A percentile compares a stretch with the other conserved stretches of the same genome.
These are phyloP conservation scores for Yamadazyma nakazawae DNA, from an alignment of 805 yeast species.

Conservation along the genomic window DNA sequence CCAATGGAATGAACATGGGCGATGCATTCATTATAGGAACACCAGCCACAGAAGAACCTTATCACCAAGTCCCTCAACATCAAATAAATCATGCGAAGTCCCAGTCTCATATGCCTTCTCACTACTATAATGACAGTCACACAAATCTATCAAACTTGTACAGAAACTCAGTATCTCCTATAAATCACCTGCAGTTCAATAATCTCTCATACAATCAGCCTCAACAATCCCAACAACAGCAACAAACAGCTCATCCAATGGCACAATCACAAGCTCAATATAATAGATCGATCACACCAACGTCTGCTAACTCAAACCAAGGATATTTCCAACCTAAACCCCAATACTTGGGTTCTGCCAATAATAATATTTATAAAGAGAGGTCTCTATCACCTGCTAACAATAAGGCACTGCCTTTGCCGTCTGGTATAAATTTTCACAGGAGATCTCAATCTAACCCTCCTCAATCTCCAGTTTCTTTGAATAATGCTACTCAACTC, in stretches of 20 bases:
- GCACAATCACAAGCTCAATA: neutral
- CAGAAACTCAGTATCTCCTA: constrained; percentile 12
- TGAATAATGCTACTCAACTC: neutral
- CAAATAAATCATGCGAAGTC: neutral
- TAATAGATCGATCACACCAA: constrained; percentile 15
- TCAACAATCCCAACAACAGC: neutral
- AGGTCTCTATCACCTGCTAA: constrained; percentile 25
- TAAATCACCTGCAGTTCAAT: constrained; percentile 2
- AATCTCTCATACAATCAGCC: neutral
- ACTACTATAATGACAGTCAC: constrained; percentile 6
- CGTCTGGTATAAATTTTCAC: constrained; percentile 18
- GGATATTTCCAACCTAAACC: constrained; percentile 35
- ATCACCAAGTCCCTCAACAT: neutral
- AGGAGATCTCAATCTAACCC: constrained; percentile 36
- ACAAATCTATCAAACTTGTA: constrained; percentile 10
- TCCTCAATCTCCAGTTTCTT: constrained; percentile 16
- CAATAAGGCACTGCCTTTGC: constrained; percentile 17
- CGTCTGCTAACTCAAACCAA: constrained; percentile 13
- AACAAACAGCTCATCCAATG: neutral
- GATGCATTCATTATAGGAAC: constrained; percentile 64
- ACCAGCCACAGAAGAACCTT: constrained; percentile 19
- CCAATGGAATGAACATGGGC: constrained; percentile 63
- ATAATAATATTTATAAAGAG: constrained; percentile 17
- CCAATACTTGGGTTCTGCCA: constrained; percentile 19
- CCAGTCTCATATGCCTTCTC: neutral